phyloP scores from a whole-genome alignment of 345 rosid genomes.

The Nasturtium officinale region DNA sequence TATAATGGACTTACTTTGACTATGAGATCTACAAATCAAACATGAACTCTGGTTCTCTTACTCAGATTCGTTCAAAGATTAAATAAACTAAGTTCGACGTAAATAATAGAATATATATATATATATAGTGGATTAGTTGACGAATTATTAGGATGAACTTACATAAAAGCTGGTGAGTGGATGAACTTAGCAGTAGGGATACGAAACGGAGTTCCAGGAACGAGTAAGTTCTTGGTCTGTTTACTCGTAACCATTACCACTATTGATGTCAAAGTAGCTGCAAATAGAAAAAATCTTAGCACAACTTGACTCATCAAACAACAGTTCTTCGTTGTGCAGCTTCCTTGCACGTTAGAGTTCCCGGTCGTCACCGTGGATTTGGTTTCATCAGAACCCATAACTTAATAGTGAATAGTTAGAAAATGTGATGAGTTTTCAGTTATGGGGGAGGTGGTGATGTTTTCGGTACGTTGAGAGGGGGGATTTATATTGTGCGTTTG shows the following conservation, averaged over 20 bases:
- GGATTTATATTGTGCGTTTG: conserved; percentile 20
- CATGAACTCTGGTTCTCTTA: not conserved
- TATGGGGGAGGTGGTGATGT: conserved; percentile 15
- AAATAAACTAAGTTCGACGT: not conserved
- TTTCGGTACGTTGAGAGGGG: conserved; percentile 15
- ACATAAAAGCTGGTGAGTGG: conserved; percentile 79
- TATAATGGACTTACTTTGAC: conserved; percentile 15
- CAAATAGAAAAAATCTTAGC: conserved; percentile 61
- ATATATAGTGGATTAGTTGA: not conserved
- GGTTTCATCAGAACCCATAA: conserved; percentile 41
- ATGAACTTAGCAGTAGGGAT: conserved; percentile 57
- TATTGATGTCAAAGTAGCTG: conserved; percentile 53
- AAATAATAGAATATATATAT: not conserved
- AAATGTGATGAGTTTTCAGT: conserved; percentile 8
- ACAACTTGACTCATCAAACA: conserved; percentile 45
- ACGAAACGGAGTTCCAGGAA: conserved; percentile 19
- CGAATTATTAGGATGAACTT: conserved; percentile 37
- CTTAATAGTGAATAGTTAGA: not conserved
- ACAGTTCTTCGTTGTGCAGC: conserved; percentile 19
- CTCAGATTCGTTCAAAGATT: not conserved
- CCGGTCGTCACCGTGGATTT: conserved; percentile 32
- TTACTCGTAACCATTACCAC: conserved; percentile 65
- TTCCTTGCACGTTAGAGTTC: conserved; percentile 19
- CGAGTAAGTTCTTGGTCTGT: conserved; percentile 44
- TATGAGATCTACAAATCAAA: conserved; percentile 6